Evolutionary conservation across 1,139 yeast species (phyloP), one percentile per base, ranked within the genome.

Genomic region (Scheffersomyces insectosa): DNA sequence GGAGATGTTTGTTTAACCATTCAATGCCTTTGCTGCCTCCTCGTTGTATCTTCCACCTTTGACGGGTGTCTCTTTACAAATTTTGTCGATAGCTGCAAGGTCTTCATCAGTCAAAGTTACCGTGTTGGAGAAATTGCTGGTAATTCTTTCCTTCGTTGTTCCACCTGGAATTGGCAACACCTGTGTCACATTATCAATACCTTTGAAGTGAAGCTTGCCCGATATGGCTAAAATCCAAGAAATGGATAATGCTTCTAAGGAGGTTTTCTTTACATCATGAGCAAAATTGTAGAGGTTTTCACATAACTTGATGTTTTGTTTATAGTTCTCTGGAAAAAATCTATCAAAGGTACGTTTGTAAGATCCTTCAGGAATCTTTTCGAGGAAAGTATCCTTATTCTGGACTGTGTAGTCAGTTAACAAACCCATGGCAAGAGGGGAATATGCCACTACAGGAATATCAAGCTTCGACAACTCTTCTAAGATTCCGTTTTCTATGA

Each of bases 131-230:
- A 77, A 70, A 63, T 87, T 88, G 56, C 79, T 85, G 40, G 73
- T 71, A 27, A 85, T 80, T 57, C 87, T 81, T 13, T 63, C 72
- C 9, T 68, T 66, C 23, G 82, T 77, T 5, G 89, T 75, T 8
- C 88, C 82, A 42, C 90, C 83, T 20, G 96, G 96, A 59, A 88
- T 86, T 35, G 96, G 95, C 36, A 89, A 63, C 39, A 88, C 72
- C 43, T 70, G 72, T 12, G 89, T 79, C 46, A 76, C 78, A 37
- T 62, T 70, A 54, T 56, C 59, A 39, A 56, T 70, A 51, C 69
- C 77, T 37, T 51, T 47, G 43, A 54, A 67, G 38, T 63, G 56
- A 34, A 53, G 46, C 6, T 55, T 50, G 6, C 59, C 65, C 0
- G 72, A 63, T 25, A 69, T 51, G 13, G 69, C 66, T 48, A 72